Percentiles rank a stretch among this genome's conserved stretches.
Conservation (phyloP, 2,329 filamentous ascomycete species). For the Whalleya microplaca region DNA sequence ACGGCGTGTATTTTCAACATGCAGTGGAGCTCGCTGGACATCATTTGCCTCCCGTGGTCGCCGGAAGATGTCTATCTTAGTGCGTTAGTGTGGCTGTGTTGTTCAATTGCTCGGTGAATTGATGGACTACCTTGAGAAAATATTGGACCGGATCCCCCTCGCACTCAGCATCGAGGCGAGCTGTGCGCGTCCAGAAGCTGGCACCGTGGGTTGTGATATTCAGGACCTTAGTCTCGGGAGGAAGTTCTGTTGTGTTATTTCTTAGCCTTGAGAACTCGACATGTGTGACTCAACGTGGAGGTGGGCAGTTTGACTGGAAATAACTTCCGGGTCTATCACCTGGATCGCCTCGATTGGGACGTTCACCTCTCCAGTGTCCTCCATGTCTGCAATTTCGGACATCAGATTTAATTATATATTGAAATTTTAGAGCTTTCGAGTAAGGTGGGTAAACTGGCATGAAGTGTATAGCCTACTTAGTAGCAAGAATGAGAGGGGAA, state of each 20-base stretch:
- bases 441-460: background rate
- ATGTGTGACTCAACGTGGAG: background rate
- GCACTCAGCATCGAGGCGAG: slow-evolving; percentile 19
- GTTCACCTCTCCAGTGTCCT: background rate
- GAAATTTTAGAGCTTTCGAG: background rate
- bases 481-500: background rate
- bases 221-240: slow-evolving; percentile 1
- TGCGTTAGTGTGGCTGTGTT: background rate
- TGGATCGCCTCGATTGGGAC: background rate
- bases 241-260: slow-evolving; percentile 10
- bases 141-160: slow-evolving; percentile 3
- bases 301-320: background rate
- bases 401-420: background rate
- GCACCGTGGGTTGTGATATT: slow-evolving; percentile 17
- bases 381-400: background rate
- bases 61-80: slow-evolving; percentile 13
- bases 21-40: slow-evolving; percentile 19
- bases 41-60: slow-evolving; percentile 15
- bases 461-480: background rate
- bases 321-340: background rate
- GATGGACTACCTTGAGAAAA: slow-evolving; percentile 23
- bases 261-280: background rate
- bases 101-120: background rate
- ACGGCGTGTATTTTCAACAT: slow-evolving; percentile 11
- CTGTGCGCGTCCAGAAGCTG: slow-evolving; percentile 29